Evolutionary conservation across 2,329 filamentous ascomycete species (phyloP).

Genomic region (Fusarium sterilihyphosum): DNA sequence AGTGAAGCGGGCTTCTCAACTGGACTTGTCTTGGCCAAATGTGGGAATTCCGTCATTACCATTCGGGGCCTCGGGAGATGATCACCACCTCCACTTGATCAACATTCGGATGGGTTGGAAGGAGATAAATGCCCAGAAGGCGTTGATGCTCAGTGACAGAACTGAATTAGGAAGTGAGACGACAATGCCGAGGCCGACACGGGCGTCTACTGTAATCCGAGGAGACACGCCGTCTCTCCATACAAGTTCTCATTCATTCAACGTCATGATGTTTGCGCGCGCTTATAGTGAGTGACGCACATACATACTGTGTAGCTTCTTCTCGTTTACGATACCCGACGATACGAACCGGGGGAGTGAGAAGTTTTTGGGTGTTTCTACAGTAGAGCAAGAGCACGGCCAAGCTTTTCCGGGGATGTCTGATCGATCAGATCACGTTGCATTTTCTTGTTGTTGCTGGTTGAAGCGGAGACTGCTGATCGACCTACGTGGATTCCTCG

Average conservation of each 20-base stretch:
- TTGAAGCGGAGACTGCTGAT: constrained; percentile 23
- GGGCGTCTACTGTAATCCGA: neutral
- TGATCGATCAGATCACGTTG: constrained; percentile 39
- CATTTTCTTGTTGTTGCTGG: constrained; percentile 21
- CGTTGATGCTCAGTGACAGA: constrained; percentile 12
- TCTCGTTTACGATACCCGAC: constrained; percentile 3
- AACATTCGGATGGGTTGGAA: constrained; percentile 17
- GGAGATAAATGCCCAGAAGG: constrained; percentile 1
- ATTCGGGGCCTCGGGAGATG: constrained; percentile 14
- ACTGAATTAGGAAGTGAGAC: constrained; percentile 16
- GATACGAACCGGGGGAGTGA: constrained; percentile 7
- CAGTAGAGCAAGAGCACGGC: constrained; percentile 24
- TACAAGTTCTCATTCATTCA: neutral
- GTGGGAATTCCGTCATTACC: constrained; percentile 28
- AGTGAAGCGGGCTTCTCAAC: constrained; percentile 2
- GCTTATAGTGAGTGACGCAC: constrained; percentile 24
- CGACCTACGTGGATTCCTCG: constrained; percentile 14
- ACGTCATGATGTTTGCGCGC: constrained; percentile 30
- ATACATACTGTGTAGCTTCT: neutral
- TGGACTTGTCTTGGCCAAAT: constrained; percentile 1
- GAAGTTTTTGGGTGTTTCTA: constrained; percentile 14
- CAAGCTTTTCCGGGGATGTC: constrained; percentile 26
- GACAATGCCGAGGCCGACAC: constrained; percentile 14
- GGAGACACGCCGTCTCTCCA: neutral
- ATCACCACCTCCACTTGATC: constrained; percentile 31